phyloP scores from a whole-genome alignment of 805 yeast species.

The Cyberlindnera euphorbiae region DNA sequence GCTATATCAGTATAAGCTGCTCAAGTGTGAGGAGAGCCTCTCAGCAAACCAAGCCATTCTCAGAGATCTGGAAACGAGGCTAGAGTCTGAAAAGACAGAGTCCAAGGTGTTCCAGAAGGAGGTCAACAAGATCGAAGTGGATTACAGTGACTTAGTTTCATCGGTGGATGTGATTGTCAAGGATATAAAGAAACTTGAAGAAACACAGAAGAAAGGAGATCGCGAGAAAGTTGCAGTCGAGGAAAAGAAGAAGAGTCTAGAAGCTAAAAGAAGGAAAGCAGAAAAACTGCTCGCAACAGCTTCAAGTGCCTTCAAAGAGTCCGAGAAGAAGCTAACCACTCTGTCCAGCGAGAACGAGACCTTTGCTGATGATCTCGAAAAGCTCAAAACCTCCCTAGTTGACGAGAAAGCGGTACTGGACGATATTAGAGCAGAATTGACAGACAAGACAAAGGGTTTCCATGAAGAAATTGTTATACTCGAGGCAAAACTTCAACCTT shows the following conservation, averaged over 20 bases:
- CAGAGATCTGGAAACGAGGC: constrained; percentile 35
- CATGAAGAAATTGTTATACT: constrained; percentile 59
- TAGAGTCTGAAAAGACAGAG: constrained; percentile 40
- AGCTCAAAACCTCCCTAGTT: constrained; percentile 41
- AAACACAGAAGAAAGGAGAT: constrained; percentile 40
- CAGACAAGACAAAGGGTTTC: constrained; percentile 67
- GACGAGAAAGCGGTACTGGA: constrained; percentile 55
- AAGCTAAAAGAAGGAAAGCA: constrained; percentile 52
- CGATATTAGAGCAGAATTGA: constrained; percentile 57
- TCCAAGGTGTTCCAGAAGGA: constrained; percentile 37
- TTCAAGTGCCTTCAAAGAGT: constrained; percentile 38
- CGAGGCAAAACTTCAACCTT: constrained; percentile 74
- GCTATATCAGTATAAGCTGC: constrained; percentile 48
- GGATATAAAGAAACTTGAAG: constrained; percentile 30
- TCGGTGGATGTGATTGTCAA: constrained; percentile 22
- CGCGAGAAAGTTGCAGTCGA: constrained; percentile 63
- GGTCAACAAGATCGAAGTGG: constrained; percentile 27
- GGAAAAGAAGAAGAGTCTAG: constrained; percentile 69
- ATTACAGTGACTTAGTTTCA: constrained; percentile 25
- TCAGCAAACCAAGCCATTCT: constrained; percentile 34
- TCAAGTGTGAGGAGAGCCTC: constrained; percentile 37
- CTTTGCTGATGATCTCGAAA: constrained; percentile 39
- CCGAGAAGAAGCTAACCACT: constrained; percentile 42
- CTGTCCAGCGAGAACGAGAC: constrained; percentile 41
- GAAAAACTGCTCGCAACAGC: constrained; percentile 49